Base-by-base conservation (phyloP, 345 rosid genomes). In the Gossypium anomalum region DNA sequence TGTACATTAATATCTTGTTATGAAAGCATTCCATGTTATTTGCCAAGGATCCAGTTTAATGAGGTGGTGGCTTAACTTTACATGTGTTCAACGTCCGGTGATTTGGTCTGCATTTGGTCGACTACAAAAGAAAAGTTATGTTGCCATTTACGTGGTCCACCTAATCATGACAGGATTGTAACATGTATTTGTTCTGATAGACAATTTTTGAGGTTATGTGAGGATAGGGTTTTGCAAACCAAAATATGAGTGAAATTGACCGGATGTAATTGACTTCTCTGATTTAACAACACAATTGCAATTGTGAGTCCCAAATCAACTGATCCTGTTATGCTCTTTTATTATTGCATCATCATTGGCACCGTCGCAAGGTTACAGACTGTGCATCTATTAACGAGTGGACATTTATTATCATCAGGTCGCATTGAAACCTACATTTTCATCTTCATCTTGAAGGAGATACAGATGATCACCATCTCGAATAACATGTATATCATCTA, bases 401-500 rank as follows among this genome's bases (percentile, higher is more conserved):
- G 20, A 67, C 27, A 68, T 65, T 61, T 60, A n/a, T 20, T 49
- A 57, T 59, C 73, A 57, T 75, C 75, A 76, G 47, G 75, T 78
- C 73, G 61, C 73, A 72, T 72, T 61, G 72, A 71, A 62, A n/a
- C 63, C 57, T 61, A 78, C 58, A 67, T 62, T 77, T 79, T 84
- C 83, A 60, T 48, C 61, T 67, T 83, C 81, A 73, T 77, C 78
- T 59, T 82, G 79, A 77, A 82, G 90, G 77, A 91, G 88, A 83
- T 84, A 90, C 85, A 95, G 89, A 81, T 91, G 89, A 85, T 95
- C 99, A 75, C 95, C 96, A 73, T 95, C 99, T 75, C 98, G 86
- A 84, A 95, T 85, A 75, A 93, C 97, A 78, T 76, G 16, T 78
- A 86, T 77, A 78, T 91, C 96, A 77, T 91, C 94, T 79, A 95